These are phyloP conservation scores for Cornus florida DNA, from an alignment of 148 eudicot genomes.

Conservation along the genomic window DNA sequence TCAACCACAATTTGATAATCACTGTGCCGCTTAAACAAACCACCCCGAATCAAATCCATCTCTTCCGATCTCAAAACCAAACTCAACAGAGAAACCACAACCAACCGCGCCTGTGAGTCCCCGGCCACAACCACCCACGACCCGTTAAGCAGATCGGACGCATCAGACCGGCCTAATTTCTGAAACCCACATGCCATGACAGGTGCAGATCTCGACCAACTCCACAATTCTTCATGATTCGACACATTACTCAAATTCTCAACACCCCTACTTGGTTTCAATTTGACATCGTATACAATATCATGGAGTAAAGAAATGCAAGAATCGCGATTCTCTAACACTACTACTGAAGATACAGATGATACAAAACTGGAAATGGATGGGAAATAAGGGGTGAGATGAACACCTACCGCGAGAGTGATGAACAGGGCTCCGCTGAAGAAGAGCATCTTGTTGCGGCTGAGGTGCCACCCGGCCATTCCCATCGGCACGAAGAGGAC, in stretches of 20 bases:
- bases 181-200: constrained; percentile 71
- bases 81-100: constrained; percentile 62
- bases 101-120: constrained; percentile 71
- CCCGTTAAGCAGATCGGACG: constrained; percentile 72
- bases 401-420: constrained; percentile 84
- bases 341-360: constrained; percentile 23
- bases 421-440: constrained; percentile 90
- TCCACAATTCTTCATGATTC: constrained; percentile 45
- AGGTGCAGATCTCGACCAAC: constrained; percentile 44
- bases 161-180: constrained; percentile 53
- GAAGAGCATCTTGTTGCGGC: constrained; percentile 90
- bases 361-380: constrained; percentile 37
- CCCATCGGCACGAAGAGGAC: constrained; percentile 93
- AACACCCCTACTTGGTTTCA: neutral
- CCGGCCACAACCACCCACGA: constrained; percentile 90
- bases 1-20: constrained; percentile 70
- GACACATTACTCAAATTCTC: neutral
- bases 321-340: constrained; percentile 38
- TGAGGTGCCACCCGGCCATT: constrained; percentile 91
- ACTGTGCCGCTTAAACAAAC: constrained; percentile 87
- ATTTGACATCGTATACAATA: constrained; percentile 21
- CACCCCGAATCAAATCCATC: constrained; percentile 44
- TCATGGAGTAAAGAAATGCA: constrained; percentile 61
- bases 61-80: constrained; percentile 57
- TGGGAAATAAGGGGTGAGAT: constrained; percentile 86